Conservation (phyloP, 202 grass and related monocot species). For the Setaria viridis region DNA sequence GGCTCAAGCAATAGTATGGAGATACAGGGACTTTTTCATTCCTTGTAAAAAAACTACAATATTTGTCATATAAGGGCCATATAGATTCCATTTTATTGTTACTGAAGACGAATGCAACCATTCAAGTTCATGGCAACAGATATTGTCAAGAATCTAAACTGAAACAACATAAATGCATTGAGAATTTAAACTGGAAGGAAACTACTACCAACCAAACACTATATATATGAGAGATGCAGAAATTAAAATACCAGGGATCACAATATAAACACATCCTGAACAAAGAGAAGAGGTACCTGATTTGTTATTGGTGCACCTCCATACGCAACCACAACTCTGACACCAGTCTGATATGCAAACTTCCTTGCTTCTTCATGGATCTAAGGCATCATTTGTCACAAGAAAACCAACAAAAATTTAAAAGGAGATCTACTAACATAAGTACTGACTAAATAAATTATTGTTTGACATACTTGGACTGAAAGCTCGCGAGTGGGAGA, state of each 20-base stretch:
- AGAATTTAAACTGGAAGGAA: not conserved
- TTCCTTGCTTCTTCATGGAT: constrained; percentile 84
- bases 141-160: not conserved
- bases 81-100: not conserved
- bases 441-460: not conserved
- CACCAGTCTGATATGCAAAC: constrained; percentile 82
- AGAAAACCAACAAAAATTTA: constrained; percentile 35
- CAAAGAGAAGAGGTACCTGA: constrained; percentile 48
- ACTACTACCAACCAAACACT: not conserved
- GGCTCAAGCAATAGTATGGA: not conserved
- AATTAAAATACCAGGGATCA: not conserved
- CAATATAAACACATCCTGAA: not conserved
- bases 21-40: not conserved
- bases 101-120: not conserved
- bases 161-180: not conserved
- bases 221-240: not conserved
- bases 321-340: constrained; percentile 76
- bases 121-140: not conserved
- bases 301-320: constrained; percentile 76
- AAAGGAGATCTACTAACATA: not conserved
- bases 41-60: not conserved
- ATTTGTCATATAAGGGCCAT: not conserved
- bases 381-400: constrained; percentile 42
- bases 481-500: constrained; percentile 94
- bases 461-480: constrained; percentile 68